Evolutionary conservation across 1,284 basidiomycete species (phyloP), one percentile per base, ranked within the genome.

Genomic region (Ganoderma lucidum): DNA sequence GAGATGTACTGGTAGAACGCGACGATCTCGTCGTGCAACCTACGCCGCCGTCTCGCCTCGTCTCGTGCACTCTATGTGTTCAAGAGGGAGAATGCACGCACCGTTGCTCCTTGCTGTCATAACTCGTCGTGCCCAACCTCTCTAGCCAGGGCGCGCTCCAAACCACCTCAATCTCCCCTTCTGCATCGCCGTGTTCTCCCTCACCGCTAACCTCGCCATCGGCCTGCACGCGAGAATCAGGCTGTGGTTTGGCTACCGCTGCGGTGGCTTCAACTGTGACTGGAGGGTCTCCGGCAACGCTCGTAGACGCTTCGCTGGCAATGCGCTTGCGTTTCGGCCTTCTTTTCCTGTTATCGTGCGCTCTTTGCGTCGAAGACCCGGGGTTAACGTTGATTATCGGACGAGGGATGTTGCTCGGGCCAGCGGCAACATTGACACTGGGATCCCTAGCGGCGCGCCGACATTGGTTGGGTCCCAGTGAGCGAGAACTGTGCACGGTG

Each of bases 21-120:
- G 37, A 79, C 75, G 63, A 80, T 88, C 79, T 94, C 92, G 66
- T 86, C 80, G 75, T 92, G 91, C 53, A 94, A 78, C 80, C 91
- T 93, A 72, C 3, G 39, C 30, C 12, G 17, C 63, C 4, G 4
- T 5, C 19, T 17, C 10, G 35, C n/a, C 8, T 63, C 42, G 60
- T 45, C 62, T 63, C 62, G 32, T n/a, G 32, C 32, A 30, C n/a
- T 39, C 19, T 9, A 30, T 19, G 15, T 17, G 6, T n/a, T 37
- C 19, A 28, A 32, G 41, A 39, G 2, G 37, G 15, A 41, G 23
- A n/a, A n/a, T 48, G 35, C 28, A 68, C 75, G 42, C 42, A 80
- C 82, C 80, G 78, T 70, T 83, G 78, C 67, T 83, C 80, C 58
- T 76, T 77, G 69, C 72, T 79, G 65, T 78, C 76, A 55, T 78